Conservation (phyloP, 371 early-diverging fungal species). For the Mycotypha africana region DNA sequence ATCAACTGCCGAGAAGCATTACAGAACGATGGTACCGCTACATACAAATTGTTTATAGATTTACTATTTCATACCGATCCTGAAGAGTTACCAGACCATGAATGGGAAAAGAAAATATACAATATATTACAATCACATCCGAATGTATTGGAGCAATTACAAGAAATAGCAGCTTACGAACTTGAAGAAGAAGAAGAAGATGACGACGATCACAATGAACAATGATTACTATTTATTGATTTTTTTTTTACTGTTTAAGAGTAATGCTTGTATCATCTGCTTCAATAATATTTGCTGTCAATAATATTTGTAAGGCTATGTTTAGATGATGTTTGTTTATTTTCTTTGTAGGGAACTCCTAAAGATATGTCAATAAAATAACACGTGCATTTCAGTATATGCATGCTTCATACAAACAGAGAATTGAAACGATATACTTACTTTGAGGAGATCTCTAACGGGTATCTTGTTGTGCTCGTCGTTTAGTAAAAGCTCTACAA, state of each 20-base stretch:
- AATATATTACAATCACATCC: slow-evolving; percentile 32
- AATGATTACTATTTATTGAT: too few relatives aligned
- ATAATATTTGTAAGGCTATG: neutral
- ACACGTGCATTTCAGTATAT: too few relatives aligned
- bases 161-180: slow-evolving; percentile 56
- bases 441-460: neutral
- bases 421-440: too few relatives aligned
- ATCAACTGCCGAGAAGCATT: slow-evolving; percentile 33
- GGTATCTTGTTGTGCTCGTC: neutral
- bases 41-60: slow-evolving; percentile 13
- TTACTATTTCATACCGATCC: slow-evolving; percentile 9
- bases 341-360: slow-evolving; percentile 4
- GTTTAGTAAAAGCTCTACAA: neutral
- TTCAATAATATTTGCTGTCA: neutral
- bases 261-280: slow-evolving; percentile 1
- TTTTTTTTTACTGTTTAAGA: slow-evolving; percentile 3
- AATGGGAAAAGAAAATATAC: slow-evolving; percentile 42
- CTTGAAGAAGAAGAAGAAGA: slow-evolving; percentile 26
- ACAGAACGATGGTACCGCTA: too few relatives aligned
- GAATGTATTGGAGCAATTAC: slow-evolving; percentile 48
- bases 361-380: too few relatives aligned
- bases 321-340: slow-evolving; percentile 2
- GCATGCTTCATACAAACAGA: too few relatives aligned
- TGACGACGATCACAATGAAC: too few relatives aligned
- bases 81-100: slow-evolving; percentile 25